Evolutionary conservation across 345 rosid species (phyloP).

Genomic region (Physaria fendleri): DNA sequence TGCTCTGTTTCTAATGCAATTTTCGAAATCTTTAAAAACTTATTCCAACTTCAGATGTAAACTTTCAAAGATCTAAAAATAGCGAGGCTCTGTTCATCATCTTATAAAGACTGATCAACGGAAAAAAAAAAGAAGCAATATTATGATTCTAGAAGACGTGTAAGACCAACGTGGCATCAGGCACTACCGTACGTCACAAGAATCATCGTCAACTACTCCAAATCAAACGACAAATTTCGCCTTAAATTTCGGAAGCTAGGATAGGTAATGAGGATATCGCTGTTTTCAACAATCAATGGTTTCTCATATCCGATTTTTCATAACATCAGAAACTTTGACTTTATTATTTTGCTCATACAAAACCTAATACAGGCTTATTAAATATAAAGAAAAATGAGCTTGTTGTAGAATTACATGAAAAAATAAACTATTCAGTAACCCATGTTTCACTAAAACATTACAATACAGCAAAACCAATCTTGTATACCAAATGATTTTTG

Average conservation of each 20-base stretch:
- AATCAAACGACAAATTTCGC: slow-evolving; percentile 13
- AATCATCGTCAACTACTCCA: slow-evolving; percentile 11
- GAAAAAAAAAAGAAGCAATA: not conserved
- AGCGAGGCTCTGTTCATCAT: too few species aligned
- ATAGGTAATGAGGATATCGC: too few species aligned
- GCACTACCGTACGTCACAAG: not conserved
- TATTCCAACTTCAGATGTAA: not conserved
- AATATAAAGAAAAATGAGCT: not conserved
- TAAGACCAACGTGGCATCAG: slow-evolving; percentile 12
- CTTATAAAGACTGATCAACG: too few species aligned
- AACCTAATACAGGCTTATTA: not conserved
- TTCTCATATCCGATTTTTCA: not conserved
- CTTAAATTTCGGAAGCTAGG: too few species aligned
- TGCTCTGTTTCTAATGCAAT: too few species aligned
- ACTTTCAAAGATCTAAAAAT: not conserved
- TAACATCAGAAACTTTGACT: not conserved
- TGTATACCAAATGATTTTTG: not conserved
- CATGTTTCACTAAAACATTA: too few species aligned
- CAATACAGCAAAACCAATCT: not conserved
- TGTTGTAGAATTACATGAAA: not conserved
- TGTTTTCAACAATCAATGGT: not conserved
- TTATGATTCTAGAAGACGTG: slow-evolving; percentile 2
- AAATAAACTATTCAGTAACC: slow-evolving; percentile 7
- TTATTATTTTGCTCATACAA: not conserved
- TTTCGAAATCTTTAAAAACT: not conserved